Evolutionary conservation across 2,329 filamentous ascomycete genomes (phyloP), one percentile per base, ranked within the genome.

Genomic region (Calonectria pseudoreteaudii): DNA sequence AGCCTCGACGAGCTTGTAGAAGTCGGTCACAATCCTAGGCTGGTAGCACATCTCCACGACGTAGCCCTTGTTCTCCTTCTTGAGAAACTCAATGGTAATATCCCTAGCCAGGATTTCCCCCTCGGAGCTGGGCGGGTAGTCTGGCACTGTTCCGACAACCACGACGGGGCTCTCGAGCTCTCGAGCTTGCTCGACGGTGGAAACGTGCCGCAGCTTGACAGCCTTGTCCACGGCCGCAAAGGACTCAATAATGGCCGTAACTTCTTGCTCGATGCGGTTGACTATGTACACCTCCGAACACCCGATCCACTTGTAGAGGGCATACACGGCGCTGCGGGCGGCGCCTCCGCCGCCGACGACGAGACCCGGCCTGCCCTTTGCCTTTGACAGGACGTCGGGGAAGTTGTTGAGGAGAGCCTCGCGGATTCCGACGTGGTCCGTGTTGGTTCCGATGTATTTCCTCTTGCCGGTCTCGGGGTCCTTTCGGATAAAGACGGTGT

Each of bases 21-120:
- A 72, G 18, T 64, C 66, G 4, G 75, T 77, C 3, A 62, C 26
- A 4, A 71, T 68, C 4, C 72, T 72, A 11, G 75, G 75, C 44
- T 76, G 68, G 28, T 77, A 77, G 44, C 74, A 77, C 75, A 77
- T 77, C 16, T 77, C 75, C 34, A 76, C 56, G 20, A 76, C 50
- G 26, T 41, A 73, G 4, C 74, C 68, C 60, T 75, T 74, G 10
- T 67, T 3, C 3, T 65, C 41, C 62, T 70, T 72, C n/a, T 66
- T 18, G 34, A 76, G 60, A 49, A 77, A 71, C 34, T 73, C 58
- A 1, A 65, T 31, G 16, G 47, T 26, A 31, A 77, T 70, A 3
- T 75, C 47, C 7, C 74, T 60, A 4, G 74, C 74, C 30, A 69
- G 30, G n/a, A 73, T 66, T 62, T 77, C 75, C 4, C 68, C 72